Evolutionary conservation across 2,329 filamentous ascomycete genomes (phyloP).

Genomic region (Fusarium tuaranense): DNA sequence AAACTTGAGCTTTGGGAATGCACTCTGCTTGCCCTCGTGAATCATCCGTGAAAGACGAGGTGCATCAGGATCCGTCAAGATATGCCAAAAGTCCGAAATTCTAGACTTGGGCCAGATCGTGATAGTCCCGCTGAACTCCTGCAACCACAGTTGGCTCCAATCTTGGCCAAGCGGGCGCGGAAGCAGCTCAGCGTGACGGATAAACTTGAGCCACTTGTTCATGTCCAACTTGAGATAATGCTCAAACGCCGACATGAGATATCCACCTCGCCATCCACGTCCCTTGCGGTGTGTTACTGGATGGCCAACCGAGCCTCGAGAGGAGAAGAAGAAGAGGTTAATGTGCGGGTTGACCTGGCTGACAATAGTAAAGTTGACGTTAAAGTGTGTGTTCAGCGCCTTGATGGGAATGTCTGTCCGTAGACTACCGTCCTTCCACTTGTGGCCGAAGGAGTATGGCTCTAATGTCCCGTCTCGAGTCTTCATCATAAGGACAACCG

Average conservation of each 20-base stretch:
- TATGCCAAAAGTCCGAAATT: conserved; percentile 84
- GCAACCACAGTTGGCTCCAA: conserved; percentile 96
- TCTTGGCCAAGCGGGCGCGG: conserved; percentile 93
- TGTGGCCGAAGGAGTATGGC: conserved; percentile 97
- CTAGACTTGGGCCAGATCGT: conserved; percentile 94
- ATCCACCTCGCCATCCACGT: conserved; percentile 95
- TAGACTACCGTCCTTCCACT: conserved; percentile 98
- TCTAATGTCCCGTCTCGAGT: conserved; percentile 79
- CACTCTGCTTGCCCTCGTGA: conserved; percentile 86
- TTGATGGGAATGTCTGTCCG: conserved; percentile 96
- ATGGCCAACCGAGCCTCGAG: conserved; percentile 88
- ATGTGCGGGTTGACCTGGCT: conserved; percentile 95
- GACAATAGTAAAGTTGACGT: conserved; percentile 96
- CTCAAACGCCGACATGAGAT: conserved; percentile 90
- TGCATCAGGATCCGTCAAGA: conserved; percentile 84
- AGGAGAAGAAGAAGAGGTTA: conserved; percentile 98
- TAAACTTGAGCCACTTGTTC: conserved; percentile 96
- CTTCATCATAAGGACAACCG: conserved; percentile 94
- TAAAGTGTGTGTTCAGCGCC: conserved; percentile 95
- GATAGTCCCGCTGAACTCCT: conserved; percentile 93
- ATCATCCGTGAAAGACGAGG: conserved; percentile 87
- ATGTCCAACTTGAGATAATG: conserved; percentile 97
- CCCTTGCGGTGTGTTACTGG: conserved; percentile 95
- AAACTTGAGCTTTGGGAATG: conserved; percentile 93
- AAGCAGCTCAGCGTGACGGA: conserved; percentile 90